These are phyloP conservation scores for Agaricus blazei DNA, from an alignment of 768 basidiomycete genomes.

Conservation along the genomic window DNA sequence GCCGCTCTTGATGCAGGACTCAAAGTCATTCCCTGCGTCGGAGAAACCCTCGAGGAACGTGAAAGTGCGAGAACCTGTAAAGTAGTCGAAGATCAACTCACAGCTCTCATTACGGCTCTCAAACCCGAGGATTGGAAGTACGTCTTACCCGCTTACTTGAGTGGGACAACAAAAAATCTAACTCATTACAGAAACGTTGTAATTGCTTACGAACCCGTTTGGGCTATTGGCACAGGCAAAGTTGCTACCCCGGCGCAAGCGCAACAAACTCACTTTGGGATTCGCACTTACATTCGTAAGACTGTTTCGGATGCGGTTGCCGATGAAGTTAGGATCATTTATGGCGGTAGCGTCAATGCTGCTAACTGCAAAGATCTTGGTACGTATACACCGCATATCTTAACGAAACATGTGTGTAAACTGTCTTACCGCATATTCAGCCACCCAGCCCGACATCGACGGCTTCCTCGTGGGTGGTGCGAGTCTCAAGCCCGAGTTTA, in stretches of 20 bases:
- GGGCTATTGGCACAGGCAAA: slow-evolving; percentile 98
- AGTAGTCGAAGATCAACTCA: slow-evolving; percentile 80
- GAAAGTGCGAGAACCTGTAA: slow-evolving; percentile 71
- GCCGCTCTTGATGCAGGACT: slow-evolving; percentile 73
- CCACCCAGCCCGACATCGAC: slow-evolving; percentile 78
- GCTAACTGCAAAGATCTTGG: slow-evolving; percentile 84
- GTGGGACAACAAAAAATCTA: not conserved
- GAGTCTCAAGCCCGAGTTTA: slow-evolving; percentile 96
- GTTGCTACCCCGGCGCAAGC: slow-evolving; percentile 92
- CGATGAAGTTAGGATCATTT: slow-evolving; percentile 78
- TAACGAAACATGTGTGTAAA: not conserved
- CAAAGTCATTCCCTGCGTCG: slow-evolving; percentile 92
- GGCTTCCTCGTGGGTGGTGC: slow-evolving; percentile 98
- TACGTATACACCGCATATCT: slow-evolving; percentile 31
- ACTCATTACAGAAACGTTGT: slow-evolving; percentile 66
- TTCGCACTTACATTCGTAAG: slow-evolving; percentile 68
- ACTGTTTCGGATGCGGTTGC: slow-evolving; percentile 68
- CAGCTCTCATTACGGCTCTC: slow-evolving; percentile 62
- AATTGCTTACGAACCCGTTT: slow-evolving; percentile 95
- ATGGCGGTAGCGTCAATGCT: slow-evolving; percentile 93
- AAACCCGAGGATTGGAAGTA: slow-evolving; percentile 78
- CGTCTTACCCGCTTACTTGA: slow-evolving; percentile 15
- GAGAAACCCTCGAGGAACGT: slow-evolving; percentile 88
- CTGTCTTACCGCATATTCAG: slow-evolving; percentile 31
- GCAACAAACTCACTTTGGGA: slow-evolving; percentile 83